phyloP scores from a whole-genome alignment of 768 basidiomycete genomes.

The Neoboletus magnificus region DNA sequence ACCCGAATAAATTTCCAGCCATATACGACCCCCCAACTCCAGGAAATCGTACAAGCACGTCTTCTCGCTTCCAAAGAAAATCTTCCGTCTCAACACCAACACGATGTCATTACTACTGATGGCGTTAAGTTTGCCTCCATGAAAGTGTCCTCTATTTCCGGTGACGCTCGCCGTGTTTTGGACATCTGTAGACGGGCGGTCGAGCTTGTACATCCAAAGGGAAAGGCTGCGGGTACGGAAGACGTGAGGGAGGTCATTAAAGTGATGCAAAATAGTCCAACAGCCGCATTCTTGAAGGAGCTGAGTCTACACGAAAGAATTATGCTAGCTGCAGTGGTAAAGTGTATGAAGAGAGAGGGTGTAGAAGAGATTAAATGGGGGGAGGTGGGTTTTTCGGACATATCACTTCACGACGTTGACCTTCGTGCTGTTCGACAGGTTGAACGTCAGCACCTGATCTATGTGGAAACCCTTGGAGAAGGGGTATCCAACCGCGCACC shows the following conservation, averaged over 20 bases:
- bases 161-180: slow-evolving; percentile 89
- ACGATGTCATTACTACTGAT: slow-evolving; percentile 57
- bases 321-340: slow-evolving; percentile 79
- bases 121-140: slow-evolving; percentile 85
- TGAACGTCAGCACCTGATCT: slow-evolving; percentile 70
- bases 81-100: slow-evolving; percentile 41
- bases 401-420: background rate
- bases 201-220: slow-evolving; percentile 61
- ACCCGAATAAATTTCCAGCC: slow-evolving; percentile 90
- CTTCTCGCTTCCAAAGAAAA: slow-evolving; percentile 58
- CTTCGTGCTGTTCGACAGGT: slow-evolving; percentile 42
- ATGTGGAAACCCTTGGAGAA: slow-evolving; percentile 59
- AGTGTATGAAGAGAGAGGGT: slow-evolving; percentile 79
- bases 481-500: slow-evolving; percentile 60
- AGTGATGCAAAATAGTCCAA: slow-evolving; percentile 89
- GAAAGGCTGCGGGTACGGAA: slow-evolving; percentile 54
- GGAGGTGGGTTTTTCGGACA: slow-evolving; percentile 47
- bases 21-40: slow-evolving; percentile 74
- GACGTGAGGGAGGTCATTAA: slow-evolving; percentile 80
- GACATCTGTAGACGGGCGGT: slow-evolving; percentile 94
- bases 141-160: slow-evolving; percentile 76
- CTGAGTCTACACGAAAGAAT: slow-evolving; percentile 87
- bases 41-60: slow-evolving; percentile 83
- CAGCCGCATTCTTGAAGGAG: slow-evolving; percentile 75
- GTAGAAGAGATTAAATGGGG: slow-evolving; percentile 86